Evolutionary conservation across 2,329 filamentous ascomycete species (phyloP).

Genomic region (Furcasterigmium furcatum): DNA sequence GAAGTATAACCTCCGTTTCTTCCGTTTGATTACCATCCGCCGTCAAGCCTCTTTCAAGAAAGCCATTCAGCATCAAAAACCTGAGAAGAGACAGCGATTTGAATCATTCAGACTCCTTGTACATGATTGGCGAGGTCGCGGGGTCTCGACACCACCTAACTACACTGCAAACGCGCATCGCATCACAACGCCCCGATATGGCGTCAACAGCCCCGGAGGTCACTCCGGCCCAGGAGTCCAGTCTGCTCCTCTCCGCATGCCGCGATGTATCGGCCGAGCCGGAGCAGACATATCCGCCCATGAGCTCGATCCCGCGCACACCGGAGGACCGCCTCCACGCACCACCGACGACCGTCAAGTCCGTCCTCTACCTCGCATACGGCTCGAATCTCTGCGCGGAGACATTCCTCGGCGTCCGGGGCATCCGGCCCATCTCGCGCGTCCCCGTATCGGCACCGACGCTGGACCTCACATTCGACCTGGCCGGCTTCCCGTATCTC

Average conservation of each 20-base stretch:
- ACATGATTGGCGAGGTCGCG: no score
- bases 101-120: no score
- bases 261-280: background rate
- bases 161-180: background rate
- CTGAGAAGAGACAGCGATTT: no score
- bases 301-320: conserved; percentile 29
- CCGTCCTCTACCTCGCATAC: conserved; percentile 81
- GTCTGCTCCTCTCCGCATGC: background rate
- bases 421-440: conserved; percentile 77
- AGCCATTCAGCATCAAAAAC: no score
- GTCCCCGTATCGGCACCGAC: conserved; percentile 79
- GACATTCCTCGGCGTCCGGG: conserved; percentile 75
- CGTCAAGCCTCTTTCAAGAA: no score
- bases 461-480: conserved; percentile 77
- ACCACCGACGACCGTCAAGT: conserved; percentile 26
- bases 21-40: no score
- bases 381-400: conserved; percentile 82
- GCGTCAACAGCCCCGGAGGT: conserved; percentile 1
- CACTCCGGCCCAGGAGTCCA: background rate
- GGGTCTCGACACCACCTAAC: no score
- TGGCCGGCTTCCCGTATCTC: conserved; percentile 78
- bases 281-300: conserved; percentile 19
- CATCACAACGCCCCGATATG: background rate
- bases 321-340: conserved; percentile 30
- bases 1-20: no score